phyloP scores from a whole-genome alignment of 805 yeast species.

The Sugiyamaella marilandica region DNA sequence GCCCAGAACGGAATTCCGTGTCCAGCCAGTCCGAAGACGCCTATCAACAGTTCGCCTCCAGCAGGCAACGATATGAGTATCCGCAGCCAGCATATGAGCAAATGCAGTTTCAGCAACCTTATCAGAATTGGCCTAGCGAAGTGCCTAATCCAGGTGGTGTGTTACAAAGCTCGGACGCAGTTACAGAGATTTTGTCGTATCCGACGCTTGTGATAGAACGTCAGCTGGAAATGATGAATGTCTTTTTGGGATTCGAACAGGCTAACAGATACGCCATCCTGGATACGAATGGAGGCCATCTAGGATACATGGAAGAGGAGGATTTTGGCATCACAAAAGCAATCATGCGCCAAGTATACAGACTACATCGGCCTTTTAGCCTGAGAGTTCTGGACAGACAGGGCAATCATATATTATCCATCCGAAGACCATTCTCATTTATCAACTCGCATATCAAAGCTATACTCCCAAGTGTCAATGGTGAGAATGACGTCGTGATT shows the following conservation, averaged over 20 bases:
- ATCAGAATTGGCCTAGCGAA: neutral
- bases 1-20: neutral
- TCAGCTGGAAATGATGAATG: slow-evolving; percentile 81
- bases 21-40: too few relatives aligned
- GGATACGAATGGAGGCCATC: slow-evolving; percentile 64
- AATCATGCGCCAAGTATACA: slow-evolving; percentile 75
- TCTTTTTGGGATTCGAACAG: slow-evolving; percentile 87
- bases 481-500: slow-evolving; percentile 43
- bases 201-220: slow-evolving; percentile 87
- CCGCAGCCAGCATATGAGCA: neutral
- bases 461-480: slow-evolving; percentile 47
- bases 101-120: neutral
- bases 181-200: slow-evolving; percentile 58
- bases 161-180: slow-evolving; percentile 53
- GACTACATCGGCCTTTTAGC: slow-evolving; percentile 73
- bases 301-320: slow-evolving; percentile 81
- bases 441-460: slow-evolving; percentile 85
- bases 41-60: too few relatives aligned
- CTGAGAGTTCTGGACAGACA: slow-evolving; percentile 33
- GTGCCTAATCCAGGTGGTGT: slow-evolving; percentile 44
- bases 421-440: slow-evolving; percentile 78
- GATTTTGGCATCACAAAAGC: slow-evolving; percentile 65
- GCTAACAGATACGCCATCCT: slow-evolving; percentile 69
- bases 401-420: slow-evolving; percentile 38
- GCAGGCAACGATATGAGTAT: neutral